Evolutionary conservation across 2,329 filamentous ascomycete genomes (phyloP), one percentile per base, ranked within the genome.

Genomic region (Albifimbria verrucaria): DNA sequence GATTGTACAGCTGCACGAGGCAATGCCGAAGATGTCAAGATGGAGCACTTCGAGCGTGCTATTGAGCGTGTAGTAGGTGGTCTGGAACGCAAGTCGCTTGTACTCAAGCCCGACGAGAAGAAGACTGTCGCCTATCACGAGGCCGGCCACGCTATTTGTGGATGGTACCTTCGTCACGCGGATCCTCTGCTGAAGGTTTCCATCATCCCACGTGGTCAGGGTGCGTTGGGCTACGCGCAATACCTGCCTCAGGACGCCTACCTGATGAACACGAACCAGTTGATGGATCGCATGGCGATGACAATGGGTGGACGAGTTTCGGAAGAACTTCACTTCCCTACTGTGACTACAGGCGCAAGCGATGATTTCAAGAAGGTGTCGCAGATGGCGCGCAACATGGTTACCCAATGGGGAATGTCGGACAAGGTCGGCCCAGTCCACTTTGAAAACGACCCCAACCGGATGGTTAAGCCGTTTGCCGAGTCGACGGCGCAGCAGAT

Each of bases 221-320:
- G 92, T 32, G 92, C 92, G 23, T 80, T 99, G 17, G 94, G 94
- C 9, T 99, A 99, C 68, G 94, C 94, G 2, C 94, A 99, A 72
- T 97, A 97, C 70, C 82, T 99, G n/a, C 94, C 94, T 1, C 81
- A 87, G 21, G 94, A 99, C 67, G 91, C 90, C 9, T 97, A 97
- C 71, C 82, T 99, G 58, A 94, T 99, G 92, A 96, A 88, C 66
- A 87, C 90, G 58, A 87, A 92, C 68, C 94, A 99, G 74, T 80
- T 99, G 42, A 96, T 97, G 90, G 94, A 99, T 71, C 92, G 94
- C 62, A 99, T 99, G 94, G 94, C 94, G 59, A 99, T 99, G 94
- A 97, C 93, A 2, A 86, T 99, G 52, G 94, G 92, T 62, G 94
- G 94, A 2, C 91, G 94, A 59, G 89, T 99, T 22, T 94, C 89